Evolutionary conservation across 2,329 filamentous ascomycete genomes (phyloP), one percentile per base, ranked within the genome.

Genomic region (Phialophora verrucosa): DNA sequence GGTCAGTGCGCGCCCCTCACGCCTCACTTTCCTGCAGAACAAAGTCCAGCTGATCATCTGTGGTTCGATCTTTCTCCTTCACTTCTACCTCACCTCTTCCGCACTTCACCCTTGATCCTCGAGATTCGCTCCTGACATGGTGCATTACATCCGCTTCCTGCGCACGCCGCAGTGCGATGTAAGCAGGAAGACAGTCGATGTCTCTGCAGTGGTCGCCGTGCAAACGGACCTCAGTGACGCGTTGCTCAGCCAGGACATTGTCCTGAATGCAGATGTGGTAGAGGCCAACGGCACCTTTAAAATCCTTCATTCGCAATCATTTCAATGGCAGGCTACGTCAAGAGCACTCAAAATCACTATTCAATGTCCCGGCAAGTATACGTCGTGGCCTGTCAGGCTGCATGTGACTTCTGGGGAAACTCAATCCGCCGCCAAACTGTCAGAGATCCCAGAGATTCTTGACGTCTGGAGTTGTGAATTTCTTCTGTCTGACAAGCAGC

Each of bases 211-310:
- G 32, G 79, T 91, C 65, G 89, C 88, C 47, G 83, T 91, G 73
- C 89, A 88, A 11, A 90, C 88, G 27, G 89, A 91, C 73, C 80
- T 91, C 7, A 89, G 89, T 20, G 88, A 90, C 72, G 83, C 82
- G 0, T 89, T 90, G 73, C 82, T 87, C 51, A 80, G 83, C n/a
- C 73, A 79, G 53, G 77, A 84, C 72, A 71, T 83, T 25, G 73
- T 78, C 12, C 74, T 86, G 8, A 49, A 60, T 14, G 62, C 62
- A 7, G 59, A 67, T 35, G 47, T 70, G 29, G 63, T 70, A 60
- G 70, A 71, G 62, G 70, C 66, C 49, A 69, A 69, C 20, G 27
- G 55, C 53, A 61, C 68, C 31, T 73, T 81, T 32, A 76, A 49
- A 31, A 60, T 82, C 42, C 79, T 77, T 67, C 73, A 82, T 44